These are phyloP conservation scores for Mycena kentingensis DNA, from an alignment of 768 basidiomycete species.

Conservation along the genomic window DNA sequence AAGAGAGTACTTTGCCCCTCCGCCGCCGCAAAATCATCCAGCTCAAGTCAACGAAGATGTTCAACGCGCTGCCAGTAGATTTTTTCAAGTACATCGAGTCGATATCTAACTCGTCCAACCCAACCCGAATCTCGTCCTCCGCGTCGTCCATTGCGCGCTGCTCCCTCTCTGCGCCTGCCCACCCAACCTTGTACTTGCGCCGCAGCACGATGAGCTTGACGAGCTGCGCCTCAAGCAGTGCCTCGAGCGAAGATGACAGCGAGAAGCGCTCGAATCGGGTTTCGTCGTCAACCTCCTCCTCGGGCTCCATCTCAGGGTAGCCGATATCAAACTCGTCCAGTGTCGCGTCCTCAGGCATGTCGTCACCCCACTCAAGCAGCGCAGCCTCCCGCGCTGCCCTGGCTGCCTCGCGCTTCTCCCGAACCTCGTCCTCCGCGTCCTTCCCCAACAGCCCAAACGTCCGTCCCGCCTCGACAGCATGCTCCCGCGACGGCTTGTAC, in stretches of 20 bases:
- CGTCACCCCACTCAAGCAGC: slow-evolving; percentile 31
- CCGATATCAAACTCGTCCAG: slow-evolving; percentile 25
- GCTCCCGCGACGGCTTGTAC: slow-evolving; percentile 61
- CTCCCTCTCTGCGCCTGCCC: slow-evolving; percentile 63
- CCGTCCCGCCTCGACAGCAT: slow-evolving; percentile 49
- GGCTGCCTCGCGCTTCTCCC: slow-evolving; percentile 28
- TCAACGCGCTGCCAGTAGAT: no score
- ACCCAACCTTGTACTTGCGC: slow-evolving; percentile 55
- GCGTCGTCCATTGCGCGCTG: slow-evolving; percentile 44
- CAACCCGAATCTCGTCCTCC: no score
- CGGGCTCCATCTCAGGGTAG: slow-evolving; percentile 21
- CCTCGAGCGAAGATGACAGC: slow-evolving; percentile 63
- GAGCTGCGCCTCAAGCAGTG: slow-evolving; percentile 59
- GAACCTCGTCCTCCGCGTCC: slow-evolving; percentile 44
- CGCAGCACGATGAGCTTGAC: slow-evolving; percentile 55
- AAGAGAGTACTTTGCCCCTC: no score
- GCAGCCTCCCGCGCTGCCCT: slow-evolving; percentile 35
- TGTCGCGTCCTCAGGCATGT: background rate
- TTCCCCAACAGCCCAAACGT: slow-evolving; percentile 50
- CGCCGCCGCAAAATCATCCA: no score
- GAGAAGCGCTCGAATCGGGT: slow-evolving; percentile 61
- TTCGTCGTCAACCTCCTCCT: slow-evolving; percentile 37
- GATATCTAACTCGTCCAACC: no score
- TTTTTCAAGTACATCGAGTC: no score
- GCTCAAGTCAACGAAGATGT: no score